These are phyloP conservation scores for Mycena filopes DNA, from an alignment of 768 basidiomycete genomes.

Conservation along the genomic window DNA sequence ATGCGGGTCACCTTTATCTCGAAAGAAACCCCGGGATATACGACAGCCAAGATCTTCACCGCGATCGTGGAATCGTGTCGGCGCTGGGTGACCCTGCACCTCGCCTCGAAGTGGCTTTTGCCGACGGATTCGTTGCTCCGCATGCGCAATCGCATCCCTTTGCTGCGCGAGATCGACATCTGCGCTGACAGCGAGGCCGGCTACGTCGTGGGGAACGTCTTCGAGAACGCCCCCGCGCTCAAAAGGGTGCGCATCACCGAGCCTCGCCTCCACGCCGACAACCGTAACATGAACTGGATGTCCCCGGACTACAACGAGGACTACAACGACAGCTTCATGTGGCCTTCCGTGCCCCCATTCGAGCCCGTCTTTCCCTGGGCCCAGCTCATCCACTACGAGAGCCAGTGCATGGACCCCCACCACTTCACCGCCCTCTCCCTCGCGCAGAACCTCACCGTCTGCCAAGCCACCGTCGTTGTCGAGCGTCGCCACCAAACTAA, in stretches of 20 bases:
- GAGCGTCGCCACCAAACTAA: not conserved
- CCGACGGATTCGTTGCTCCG: not conserved
- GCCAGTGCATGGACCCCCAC: constrained; percentile 5
- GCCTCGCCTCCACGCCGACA: constrained; percentile 12
- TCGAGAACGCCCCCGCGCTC: constrained; percentile 4
- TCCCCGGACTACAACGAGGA: not conserved
- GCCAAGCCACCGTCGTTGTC: constrained; percentile 2
- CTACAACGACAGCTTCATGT: constrained; percentile 13
- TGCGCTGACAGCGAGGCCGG: constrained; percentile 2
- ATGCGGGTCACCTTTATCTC: not conserved
- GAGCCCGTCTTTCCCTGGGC: constrained; percentile 3
- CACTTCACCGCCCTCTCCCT: constrained; percentile 4
- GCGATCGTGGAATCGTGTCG: not conserved
- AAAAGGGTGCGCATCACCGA: constrained; percentile 6
- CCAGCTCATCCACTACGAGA: constrained; percentile 16
- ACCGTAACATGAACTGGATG: not conserved
- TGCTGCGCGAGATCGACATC: constrained; percentile 1
- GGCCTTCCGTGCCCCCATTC: not conserved
- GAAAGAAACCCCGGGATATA: not conserved
- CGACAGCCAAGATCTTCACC: constrained; percentile 5
- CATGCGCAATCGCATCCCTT: constrained; percentile 3
- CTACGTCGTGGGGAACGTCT: not conserved
- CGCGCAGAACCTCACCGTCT: constrained; percentile 5
- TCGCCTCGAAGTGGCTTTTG: constrained; percentile 4
- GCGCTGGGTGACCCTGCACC: constrained; percentile 8